Evolutionary conservation across 1,284 basidiomycete species (phyloP), one percentile per base, ranked within the genome.

Genomic region (Malassezia dermatis): DNA sequence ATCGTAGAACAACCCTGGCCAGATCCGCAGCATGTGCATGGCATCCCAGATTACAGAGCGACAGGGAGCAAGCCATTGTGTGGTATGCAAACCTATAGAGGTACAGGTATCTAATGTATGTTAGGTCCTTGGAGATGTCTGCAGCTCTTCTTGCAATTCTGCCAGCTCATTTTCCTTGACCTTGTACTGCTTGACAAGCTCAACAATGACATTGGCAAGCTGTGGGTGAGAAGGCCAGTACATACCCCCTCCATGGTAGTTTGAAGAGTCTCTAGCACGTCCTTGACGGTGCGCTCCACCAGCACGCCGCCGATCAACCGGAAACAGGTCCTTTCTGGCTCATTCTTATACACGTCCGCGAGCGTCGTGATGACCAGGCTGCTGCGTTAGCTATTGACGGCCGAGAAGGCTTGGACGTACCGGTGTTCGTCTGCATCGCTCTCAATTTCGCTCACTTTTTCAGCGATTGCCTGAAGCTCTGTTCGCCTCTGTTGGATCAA

Each of bases 231-330:
- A 28, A 17, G 23, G 23, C 31, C n/a, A 15, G 8, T 3, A 67
- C 71, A 53, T 58, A 73, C 71, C 37, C 69, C 67, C 32, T 64
- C 61, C 21, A 66, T 53, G 40, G 68, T 75, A 24, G 63, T 63
- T 54, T 74, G 63, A 10, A 75, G 61, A 13, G 86, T 84, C 37
- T 93, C 93, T 30, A 89, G 84, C 30, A 98, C 89, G 66, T 98
- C 94, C 72, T 86, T 85, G 42, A 98, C 94, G 0, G 89, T 96
- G 44, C 91, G 82, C 76, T 98, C 90, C 24, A 96, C 91, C 8
- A 99, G 81, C 2, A 95, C 85, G 27, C 93, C 94, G 11, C 94
- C 94, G 59, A 99, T 87, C 63, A 98, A 80, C 46, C 94, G 84
- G 78, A 96, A 99, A 77, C 94, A 98, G 77, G 89, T 90, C 58